A percentile compares a stretch with the other conserved stretches of the same genome.
phyloP scores from a whole-genome alignment of 2,329 filamentous ascomycete species.

The Madurella fahalii region DNA sequence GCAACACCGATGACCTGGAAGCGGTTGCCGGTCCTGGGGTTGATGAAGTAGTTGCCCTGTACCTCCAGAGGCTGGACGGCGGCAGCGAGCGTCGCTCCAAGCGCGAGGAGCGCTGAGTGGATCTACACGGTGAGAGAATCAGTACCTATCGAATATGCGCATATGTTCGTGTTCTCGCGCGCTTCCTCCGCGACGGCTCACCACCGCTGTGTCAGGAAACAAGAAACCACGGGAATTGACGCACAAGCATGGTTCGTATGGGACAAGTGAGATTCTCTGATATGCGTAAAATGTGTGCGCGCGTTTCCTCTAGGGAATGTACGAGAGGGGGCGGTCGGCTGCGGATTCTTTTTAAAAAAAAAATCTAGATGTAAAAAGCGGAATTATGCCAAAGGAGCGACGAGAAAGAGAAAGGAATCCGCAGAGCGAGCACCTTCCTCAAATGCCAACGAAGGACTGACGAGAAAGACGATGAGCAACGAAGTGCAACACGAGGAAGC shows the following conservation, averaged over 20 bases:
- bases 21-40: constrained; percentile 52
- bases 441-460: constrained; percentile 7
- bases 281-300: background rate
- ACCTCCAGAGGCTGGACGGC: constrained; percentile 57
- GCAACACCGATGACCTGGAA: constrained; percentile 66
- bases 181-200: background rate
- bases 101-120: constrained; percentile 47
- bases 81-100: constrained; percentile 49
- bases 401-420: constrained; percentile 20
- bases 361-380: constrained; percentile 1
- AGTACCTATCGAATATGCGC: background rate
- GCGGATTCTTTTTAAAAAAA: background rate
- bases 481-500: constrained; percentile 2
- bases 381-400: constrained; percentile 23
- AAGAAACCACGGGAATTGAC: background rate
- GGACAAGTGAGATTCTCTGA: background rate
- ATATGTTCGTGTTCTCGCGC: too few relatives aligned
- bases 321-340: background rate
- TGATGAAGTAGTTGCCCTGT: constrained; percentile 56
- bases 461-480: background rate
- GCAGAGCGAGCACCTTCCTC: constrained; percentile 8
- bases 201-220: background rate
- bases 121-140: constrained; percentile 25
- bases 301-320: background rate
- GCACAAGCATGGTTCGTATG: constrained; percentile 11